A percentile compares a stretch with the other conserved stretches of the same genome.
phyloP scores from a whole-genome alignment of 345 rosid genomes.

The Populus davidiana region DNA sequence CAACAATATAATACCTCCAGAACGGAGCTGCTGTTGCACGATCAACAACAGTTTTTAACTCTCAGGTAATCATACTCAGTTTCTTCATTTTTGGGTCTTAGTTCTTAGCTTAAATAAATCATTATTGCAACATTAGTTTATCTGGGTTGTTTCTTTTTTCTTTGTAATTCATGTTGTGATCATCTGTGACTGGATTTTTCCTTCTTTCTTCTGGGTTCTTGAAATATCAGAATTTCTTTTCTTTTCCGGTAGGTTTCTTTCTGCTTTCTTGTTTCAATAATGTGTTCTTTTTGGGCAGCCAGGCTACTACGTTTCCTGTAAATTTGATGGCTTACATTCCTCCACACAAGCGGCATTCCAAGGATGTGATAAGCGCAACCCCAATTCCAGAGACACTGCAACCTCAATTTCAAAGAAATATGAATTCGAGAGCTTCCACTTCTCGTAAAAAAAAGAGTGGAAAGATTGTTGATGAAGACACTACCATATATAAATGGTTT shows the following conservation, averaged over 20 bases:
- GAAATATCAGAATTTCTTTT: not conserved
- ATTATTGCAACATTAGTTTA: too few species aligned
- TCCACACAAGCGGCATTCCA: slow-evolving; percentile 45
- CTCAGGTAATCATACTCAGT: too few species aligned
- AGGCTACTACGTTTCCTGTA: not conserved
- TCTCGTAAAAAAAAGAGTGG: slow-evolving; percentile 14
- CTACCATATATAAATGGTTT: slow-evolving; percentile 44
- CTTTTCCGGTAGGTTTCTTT: not conserved
- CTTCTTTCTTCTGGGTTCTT: not conserved
- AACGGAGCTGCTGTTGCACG: too few species aligned
- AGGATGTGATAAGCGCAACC: slow-evolving; percentile 23
- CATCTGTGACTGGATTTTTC: too few species aligned
- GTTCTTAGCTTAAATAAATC: too few species aligned
- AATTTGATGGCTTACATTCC: too few species aligned
- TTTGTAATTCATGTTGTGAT: too few species aligned
- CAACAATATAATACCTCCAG: too few species aligned
- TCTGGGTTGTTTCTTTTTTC: too few species aligned
- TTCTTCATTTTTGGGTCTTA: too few species aligned
- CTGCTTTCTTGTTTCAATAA: not conserved
- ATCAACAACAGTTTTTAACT: too few species aligned
- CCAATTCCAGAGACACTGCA: slow-evolving; percentile 32
- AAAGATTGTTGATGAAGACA: slow-evolving; percentile 35
- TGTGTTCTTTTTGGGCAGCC: not conserved
- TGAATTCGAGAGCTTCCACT: slow-evolving; percentile 16
- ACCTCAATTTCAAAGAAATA: slow-evolving; percentile 32